phyloP scores from a whole-genome alignment of 805 yeast genomes.

The Metschnikowia santaceciliae region DNA sequence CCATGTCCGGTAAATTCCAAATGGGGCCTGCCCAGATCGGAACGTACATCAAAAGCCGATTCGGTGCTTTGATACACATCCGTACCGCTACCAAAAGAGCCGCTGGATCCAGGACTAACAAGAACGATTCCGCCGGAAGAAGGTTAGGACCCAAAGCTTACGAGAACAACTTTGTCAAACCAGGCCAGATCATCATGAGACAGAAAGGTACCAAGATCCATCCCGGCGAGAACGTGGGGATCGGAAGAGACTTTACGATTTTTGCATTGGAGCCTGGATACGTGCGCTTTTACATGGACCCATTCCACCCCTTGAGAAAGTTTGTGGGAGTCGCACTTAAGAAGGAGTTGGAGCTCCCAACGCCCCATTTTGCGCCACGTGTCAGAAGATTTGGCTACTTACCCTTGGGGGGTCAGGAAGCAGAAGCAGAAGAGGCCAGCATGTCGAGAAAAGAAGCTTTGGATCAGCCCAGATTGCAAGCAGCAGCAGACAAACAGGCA shows the following conservation, averaged over 20 bases:
- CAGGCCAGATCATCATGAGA: conserved; percentile 86
- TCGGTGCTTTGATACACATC: conserved; percentile 36
- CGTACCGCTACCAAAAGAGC: conserved; percentile 94
- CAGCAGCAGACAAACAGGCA: conserved; percentile 37
- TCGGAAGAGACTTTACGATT: conserved; percentile 92
- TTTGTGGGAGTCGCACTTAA: conserved; percentile 83
- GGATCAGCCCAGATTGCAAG: conserved; percentile 49
- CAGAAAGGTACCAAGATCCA: conserved; percentile 93
- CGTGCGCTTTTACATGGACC: conserved; percentile 88
- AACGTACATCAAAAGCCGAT: conserved; percentile 8
- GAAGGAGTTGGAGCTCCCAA: conserved; percentile 65
- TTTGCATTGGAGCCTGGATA: conserved; percentile 90
- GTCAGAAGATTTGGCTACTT: conserved; percentile 77
- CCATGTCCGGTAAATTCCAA: conserved; percentile 13
- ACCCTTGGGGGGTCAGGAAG: conserved; percentile 48
- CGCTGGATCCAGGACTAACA: conserved; percentile 90
- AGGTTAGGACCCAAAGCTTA: conserved; percentile 86
- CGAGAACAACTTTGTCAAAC: conserved; percentile 70
- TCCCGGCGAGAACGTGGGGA: conserved; percentile 88
- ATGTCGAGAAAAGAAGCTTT: conserved; percentile 66
- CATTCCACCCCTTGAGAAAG: conserved; percentile 91
- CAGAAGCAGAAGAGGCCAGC: conserved; percentile 55
- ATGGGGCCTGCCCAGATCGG: conserved; percentile 12
- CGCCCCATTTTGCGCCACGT: conserved; percentile 88
- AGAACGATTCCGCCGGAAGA: conserved; percentile 93